Evolutionary conservation across 2,329 filamentous ascomycete genomes (phyloP), one percentile per base, ranked within the genome.

Genomic region (Sclerotinia borealis): DNA sequence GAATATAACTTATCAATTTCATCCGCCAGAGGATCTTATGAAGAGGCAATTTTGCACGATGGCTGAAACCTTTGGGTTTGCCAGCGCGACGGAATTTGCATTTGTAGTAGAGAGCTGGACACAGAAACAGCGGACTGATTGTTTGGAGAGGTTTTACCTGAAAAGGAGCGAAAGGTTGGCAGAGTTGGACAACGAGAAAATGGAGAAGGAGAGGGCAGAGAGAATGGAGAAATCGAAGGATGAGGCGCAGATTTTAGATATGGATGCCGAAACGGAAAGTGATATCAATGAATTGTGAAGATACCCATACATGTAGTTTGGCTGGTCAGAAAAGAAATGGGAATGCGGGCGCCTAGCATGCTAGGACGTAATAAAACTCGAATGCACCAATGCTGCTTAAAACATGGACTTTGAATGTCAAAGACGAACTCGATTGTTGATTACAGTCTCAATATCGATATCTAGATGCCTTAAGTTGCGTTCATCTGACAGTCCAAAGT

Each of bases 21-120:
- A 80, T 73, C 93, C 93, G 0, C 89, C 91, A 0, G 80, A 83
- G 59, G 85, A 88, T 10, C 90, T 97, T 10, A 85, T 86, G 76
- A 82, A 83, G 59, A 83, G 93, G 22, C 93, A 98, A 72, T 96
- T 99, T 72, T 96, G 92, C 76, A 89, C 87, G 31, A 96, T 98
- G 91, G 91, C 92, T 1, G 83, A 81, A 70, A 85, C 85, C 61
- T 90, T 92, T 74, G 91, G 91, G 0, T 96, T 92, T 73, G 79
- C 82, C 1, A 88, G 85, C 73, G 87, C 88, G 1, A 90, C 86
- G 0, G 89, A 95, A 66, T 98, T 98, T 80, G 95, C 93, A 4
- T 79, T 97, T 43, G 86, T 92, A 17, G 93, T 98, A 3, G 95
- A 98, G 76, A 85, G 87, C 17, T 96, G 92, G 91, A 96, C 90